phyloP scores from a whole-genome alignment of 2,329 filamentous ascomycete species.

The Calonectria honghensis region DNA sequence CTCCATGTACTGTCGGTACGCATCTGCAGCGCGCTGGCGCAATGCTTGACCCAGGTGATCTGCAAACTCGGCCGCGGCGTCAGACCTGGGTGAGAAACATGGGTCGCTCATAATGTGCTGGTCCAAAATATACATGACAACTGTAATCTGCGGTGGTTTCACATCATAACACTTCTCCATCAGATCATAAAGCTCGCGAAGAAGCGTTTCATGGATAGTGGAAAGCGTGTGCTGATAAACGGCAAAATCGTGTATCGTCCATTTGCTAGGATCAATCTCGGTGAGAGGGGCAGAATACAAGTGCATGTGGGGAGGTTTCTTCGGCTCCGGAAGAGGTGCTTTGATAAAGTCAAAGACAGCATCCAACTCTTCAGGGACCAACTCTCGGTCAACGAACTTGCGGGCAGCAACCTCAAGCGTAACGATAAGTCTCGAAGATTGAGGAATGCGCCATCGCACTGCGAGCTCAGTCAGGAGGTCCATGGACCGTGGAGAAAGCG shows the following conservation, averaged over 20 bases:
- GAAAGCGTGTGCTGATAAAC: constrained; percentile 85
- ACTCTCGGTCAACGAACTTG: constrained; percentile 89
- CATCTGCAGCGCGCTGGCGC: constrained; percentile 82
- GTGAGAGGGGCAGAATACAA: constrained; percentile 69
- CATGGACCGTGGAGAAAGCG: constrained; percentile 84
- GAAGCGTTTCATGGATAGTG: constrained; percentile 85
- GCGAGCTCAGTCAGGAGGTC: constrained; percentile 91
- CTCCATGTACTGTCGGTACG: constrained; percentile 86
- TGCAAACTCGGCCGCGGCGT: constrained; percentile 83
- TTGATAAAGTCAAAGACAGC: constrained; percentile 89
- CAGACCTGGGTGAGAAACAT: constrained; percentile 81
- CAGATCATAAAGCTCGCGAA: constrained; percentile 91
- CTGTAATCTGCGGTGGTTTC: constrained; percentile 88
- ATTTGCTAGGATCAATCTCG: constrained; percentile 76
- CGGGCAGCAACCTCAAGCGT: constrained; percentile 90
- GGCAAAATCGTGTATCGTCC: constrained; percentile 81
- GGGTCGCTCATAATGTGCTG: constrained; percentile 88
- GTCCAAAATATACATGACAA: constrained; percentile 86
- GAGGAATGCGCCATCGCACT: constrained; percentile 91
- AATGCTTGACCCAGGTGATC: constrained; percentile 84
- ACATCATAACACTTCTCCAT: constrained; percentile 91
- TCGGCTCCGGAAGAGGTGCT: constrained; percentile 78
- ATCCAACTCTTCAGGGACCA: constrained; percentile 88
- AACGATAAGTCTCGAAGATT: constrained; percentile 85
- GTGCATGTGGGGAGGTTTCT: constrained; percentile 76